Conservation (phyloP, 306 rosid species). For the Clitoria ternatea region DNA sequence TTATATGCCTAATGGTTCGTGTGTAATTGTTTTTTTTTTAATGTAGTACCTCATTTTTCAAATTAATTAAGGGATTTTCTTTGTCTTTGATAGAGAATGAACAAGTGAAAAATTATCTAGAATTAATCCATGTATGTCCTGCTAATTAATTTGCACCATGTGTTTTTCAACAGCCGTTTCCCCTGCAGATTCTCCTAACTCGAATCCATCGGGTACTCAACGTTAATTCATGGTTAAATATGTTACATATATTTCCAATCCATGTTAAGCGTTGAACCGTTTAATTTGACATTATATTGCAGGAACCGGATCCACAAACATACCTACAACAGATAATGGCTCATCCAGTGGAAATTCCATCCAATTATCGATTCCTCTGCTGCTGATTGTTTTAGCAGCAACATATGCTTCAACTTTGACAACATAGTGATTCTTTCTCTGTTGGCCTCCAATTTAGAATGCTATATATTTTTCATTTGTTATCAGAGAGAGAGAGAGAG, state of each 20-base stretch:
- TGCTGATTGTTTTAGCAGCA: conserved; percentile 45
- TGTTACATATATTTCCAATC: no score
- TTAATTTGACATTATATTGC: background rate
- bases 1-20: no score
- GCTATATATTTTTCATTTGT: background rate
- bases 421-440: conserved; percentile 29
- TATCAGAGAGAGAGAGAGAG: no score
- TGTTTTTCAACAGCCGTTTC: conserved; percentile 42
- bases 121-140: background rate
- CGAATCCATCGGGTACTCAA: conserved; percentile 56
- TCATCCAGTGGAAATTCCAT: conserved; percentile 52
- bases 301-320: conserved; percentile 57
- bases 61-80: no score
- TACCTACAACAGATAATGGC: conserved; percentile 45
- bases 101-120: background rate
- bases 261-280: background rate
- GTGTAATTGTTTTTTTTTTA: no score
- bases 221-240: background rate
- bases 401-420: conserved; percentile 37
- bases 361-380: conserved; percentile 43
- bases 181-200: conserved; percentile 57
- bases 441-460: background rate
- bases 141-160: conserved; percentile 11
- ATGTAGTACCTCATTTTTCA: no score
- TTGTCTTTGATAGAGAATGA: no score